Percentiles rank a stretch among this genome's conserved stretches.
Evolutionary conservation across 2,329 filamentous ascomycete genomes (phyloP).

Genomic region (Penicillium fuscoglaucum): DNA sequence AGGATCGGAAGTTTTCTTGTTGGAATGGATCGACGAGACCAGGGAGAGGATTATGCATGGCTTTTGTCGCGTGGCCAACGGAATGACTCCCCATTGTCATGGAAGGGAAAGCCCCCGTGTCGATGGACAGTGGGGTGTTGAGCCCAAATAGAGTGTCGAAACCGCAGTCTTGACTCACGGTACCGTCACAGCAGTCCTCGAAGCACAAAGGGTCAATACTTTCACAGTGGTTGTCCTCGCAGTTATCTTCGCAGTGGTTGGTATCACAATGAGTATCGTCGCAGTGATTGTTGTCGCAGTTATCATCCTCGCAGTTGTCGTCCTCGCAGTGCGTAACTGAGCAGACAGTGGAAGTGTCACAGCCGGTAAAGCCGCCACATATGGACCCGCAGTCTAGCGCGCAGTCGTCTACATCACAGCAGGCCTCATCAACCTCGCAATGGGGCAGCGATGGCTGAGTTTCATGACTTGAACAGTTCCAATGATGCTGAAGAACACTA

Average conservation of each 20-base stretch:
- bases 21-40: slow-evolving; percentile 21
- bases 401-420: slow-evolving; percentile 42
- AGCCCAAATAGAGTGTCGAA: slow-evolving; percentile 38
- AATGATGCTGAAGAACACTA: slow-evolving; percentile 25
- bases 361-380: slow-evolving; percentile 45
- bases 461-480: slow-evolving; percentile 34
- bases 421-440: slow-evolving; percentile 37
- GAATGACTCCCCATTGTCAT: slow-evolving; percentile 20
- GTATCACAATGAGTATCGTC: slow-evolving; percentile 2
- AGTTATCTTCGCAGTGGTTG: slow-evolving; percentile 5
- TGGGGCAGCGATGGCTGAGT: slow-evolving; percentile 28
- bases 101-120: slow-evolving; percentile 31
- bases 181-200: slow-evolving; percentile 37
- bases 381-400: slow-evolving; percentile 40
- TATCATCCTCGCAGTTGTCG: slow-evolving; percentile 25
- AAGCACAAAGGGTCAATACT: slow-evolving; percentile 40
- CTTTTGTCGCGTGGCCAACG: slow-evolving; percentile 24
- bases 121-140: slow-evolving; percentile 32
- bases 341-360: slow-evolving; percentile 40
- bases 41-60: slow-evolving; percentile 19
- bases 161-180: slow-evolving; percentile 27
- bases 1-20: slow-evolving; percentile 27
- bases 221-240: slow-evolving; percentile 26
- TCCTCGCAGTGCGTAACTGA: slow-evolving; percentile 36
- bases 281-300: slow-evolving; percentile 7